Percentiles rank a stretch among this genome's conserved stretches.
These are phyloP conservation scores for Sporopachydermia lactativora DNA, from an alignment of 805 yeast species.

Conservation along the genomic window DNA sequence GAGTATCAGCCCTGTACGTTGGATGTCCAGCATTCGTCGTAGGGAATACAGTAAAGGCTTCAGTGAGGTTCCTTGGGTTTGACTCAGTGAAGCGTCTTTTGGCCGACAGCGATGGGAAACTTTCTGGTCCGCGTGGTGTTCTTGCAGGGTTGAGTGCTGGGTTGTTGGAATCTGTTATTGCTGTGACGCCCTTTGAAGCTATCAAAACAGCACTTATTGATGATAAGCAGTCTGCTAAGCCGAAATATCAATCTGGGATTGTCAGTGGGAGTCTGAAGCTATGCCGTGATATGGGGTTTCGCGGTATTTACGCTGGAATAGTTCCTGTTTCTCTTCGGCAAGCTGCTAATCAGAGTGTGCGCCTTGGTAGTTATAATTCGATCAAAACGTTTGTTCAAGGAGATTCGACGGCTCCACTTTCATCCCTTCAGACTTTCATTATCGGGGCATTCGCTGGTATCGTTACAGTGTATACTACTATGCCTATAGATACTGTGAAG, in stretches of 20 bases:
- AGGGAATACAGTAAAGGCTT: constrained; percentile 93
- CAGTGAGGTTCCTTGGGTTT: constrained; percentile 88
- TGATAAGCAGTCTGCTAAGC: constrained; percentile 66
- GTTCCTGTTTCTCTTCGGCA: constrained; percentile 91
- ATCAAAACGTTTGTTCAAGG: constrained; percentile 71
- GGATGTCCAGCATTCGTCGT: constrained; percentile 96
- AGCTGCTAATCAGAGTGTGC: constrained; percentile 89
- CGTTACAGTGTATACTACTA: constrained; percentile 80
- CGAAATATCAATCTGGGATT: constrained; percentile 60
- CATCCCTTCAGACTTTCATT: constrained; percentile 66
- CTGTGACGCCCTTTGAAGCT: constrained; percentile 95
- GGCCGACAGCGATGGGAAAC: constrained; percentile 72
- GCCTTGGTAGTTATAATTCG: constrained; percentile 85
- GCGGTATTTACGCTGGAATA: constrained; percentile 78
- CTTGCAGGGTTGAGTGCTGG: constrained; percentile 98
- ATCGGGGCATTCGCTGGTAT: constrained; percentile 88
- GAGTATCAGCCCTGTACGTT: constrained; percentile 65
- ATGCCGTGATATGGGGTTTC: constrained; percentile 63
- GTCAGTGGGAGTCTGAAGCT: constrained; percentile 49
- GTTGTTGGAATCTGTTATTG: constrained; percentile 75
- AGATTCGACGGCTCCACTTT: constrained; percentile 58
- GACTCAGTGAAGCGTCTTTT: constrained; percentile 70
- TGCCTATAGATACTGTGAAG: constrained; percentile 93
- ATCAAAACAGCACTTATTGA: constrained; percentile 92
- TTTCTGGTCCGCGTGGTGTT: constrained; percentile 84